phyloP scores from a whole-genome alignment of 2,329 filamentous ascomycete species.

The Drechmeria coniospora region DNA sequence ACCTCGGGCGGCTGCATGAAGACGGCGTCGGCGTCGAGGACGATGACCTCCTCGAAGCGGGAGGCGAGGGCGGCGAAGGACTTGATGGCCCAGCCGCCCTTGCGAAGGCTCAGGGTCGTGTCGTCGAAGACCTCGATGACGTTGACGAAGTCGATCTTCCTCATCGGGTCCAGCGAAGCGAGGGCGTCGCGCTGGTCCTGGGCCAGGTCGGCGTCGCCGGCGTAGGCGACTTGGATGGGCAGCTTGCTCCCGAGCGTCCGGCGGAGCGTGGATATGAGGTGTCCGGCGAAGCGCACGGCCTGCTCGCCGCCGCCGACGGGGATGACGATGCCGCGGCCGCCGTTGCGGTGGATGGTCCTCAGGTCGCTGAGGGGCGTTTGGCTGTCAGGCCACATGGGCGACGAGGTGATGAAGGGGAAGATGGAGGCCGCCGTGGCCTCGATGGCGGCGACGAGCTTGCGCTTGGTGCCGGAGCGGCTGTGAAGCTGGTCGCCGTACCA shows the following conservation, averaged over 20 bases:
- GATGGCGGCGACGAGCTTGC: not conserved
- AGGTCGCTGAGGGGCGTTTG: constrained; percentile 7
- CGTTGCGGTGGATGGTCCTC: constrained; percentile 6
- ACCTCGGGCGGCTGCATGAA: constrained; percentile 20
- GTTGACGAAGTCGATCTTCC: constrained; percentile 16
- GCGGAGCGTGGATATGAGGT: constrained; percentile 17
- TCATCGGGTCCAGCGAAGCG: constrained; percentile 5
- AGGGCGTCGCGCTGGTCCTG: constrained; percentile 11
- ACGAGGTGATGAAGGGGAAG: constrained; percentile 12
- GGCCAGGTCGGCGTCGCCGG: constrained; percentile 17
- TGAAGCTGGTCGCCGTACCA: not conserved
- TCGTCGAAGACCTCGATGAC: constrained; percentile 19
- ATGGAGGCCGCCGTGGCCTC: constrained; percentile 7
- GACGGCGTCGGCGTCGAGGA: constrained; percentile 23
- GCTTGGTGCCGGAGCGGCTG: not conserved
- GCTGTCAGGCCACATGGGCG: constrained; percentile 2
- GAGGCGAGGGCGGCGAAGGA: constrained; percentile 23
- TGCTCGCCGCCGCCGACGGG: constrained; percentile 15
- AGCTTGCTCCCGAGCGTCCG: constrained; percentile 13
- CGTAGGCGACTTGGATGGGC: constrained; percentile 21
- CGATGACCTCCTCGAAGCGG: constrained; percentile 19
- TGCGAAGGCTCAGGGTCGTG: constrained; percentile 10
- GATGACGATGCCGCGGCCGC: constrained; percentile 19
- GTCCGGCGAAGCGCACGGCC: constrained; percentile 19
- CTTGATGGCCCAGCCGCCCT: constrained; percentile 24